These are phyloP conservation scores for Dorcoceras hygrometricum DNA, from an alignment of 257 asterid species.

Conservation along the genomic window DNA sequence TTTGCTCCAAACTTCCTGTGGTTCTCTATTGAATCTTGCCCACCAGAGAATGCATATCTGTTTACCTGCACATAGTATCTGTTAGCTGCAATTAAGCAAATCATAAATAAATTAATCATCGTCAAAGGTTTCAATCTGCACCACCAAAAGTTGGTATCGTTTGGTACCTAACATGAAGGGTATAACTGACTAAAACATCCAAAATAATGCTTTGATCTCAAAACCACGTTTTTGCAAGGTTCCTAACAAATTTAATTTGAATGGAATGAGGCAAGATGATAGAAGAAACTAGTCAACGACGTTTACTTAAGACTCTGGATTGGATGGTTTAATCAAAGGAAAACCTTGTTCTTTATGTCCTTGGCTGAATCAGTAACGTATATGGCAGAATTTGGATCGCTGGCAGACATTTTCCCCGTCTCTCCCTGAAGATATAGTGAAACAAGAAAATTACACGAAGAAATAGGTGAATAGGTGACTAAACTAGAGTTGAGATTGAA, in stretches of 20 bases:
- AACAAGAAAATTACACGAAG: constrained; percentile 18
- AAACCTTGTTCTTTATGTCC: constrained; percentile 84
- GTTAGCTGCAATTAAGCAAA: constrained; percentile 5
- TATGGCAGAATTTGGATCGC: constrained; percentile 91
- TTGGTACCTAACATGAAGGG: neutral
- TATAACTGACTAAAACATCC: neutral
- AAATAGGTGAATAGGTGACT: neutral
- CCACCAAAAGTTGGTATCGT: neutral
- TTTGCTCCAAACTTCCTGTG: constrained; percentile 90
- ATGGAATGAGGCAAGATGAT: neutral
- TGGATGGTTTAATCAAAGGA: neutral
- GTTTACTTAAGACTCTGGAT: neutral
- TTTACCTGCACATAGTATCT: constrained; percentile 49
- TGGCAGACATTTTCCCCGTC: constrained; percentile 91
- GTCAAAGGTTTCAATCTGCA: neutral
- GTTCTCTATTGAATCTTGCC: constrained; percentile 85
- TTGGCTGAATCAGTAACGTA: constrained; percentile 84
- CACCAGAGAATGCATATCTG: constrained; percentile 91
- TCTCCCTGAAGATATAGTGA: constrained; percentile 62
- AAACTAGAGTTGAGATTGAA: constrained; percentile 13
- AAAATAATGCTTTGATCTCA: neutral
- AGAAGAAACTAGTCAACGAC: neutral
- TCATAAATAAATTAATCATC: neutral
- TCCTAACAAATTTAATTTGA: neutral
- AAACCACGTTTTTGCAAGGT: neutral